phyloP scores from a whole-genome alignment of 2,329 filamentous ascomycete genomes.

The Triangularia verruculosa region DNA sequence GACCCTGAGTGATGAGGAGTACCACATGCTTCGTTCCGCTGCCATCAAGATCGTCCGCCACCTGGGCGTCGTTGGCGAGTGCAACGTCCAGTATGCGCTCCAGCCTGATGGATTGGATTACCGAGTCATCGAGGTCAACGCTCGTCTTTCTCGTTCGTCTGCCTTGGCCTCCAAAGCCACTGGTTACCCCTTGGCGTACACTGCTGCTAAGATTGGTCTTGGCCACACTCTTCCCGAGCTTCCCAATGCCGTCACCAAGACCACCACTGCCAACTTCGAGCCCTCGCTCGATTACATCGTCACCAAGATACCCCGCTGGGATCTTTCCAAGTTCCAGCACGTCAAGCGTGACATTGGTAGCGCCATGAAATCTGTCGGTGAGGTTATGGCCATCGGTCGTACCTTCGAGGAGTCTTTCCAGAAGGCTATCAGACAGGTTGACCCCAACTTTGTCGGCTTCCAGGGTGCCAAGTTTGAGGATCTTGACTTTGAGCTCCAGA shows the following conservation, averaged over 20 bases:
- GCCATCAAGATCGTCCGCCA: slow-evolving; percentile 98
- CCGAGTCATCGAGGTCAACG: slow-evolving; percentile 98
- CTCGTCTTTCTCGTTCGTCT: slow-evolving; percentile 94
- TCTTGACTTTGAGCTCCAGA: slow-evolving; percentile 82
- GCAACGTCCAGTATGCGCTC: slow-evolving; percentile 96
- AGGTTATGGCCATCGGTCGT: slow-evolving; percentile 98
- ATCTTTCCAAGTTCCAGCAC: slow-evolving; percentile 97
- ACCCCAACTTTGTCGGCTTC: slow-evolving; percentile 87
- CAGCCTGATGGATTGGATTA: slow-evolving; percentile 97
- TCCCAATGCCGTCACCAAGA: slow-evolving; percentile 97
- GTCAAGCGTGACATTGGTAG: slow-evolving; percentile 97
- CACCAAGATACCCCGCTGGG: slow-evolving; percentile 98
- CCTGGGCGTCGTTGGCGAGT: slow-evolving; percentile 95
- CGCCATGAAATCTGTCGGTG: slow-evolving; percentile 98
- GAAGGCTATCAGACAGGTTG: slow-evolving; percentile 96
- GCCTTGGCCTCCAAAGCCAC: slow-evolving; percentile 97
- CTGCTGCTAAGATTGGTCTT: slow-evolving; percentile 95
- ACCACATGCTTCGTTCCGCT: slow-evolving; percentile 97
- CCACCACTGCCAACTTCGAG: slow-evolving; percentile 98
- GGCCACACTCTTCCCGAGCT: slow-evolving; percentile 93
- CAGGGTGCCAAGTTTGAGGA: slow-evolving; percentile 94
- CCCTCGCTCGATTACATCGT: slow-evolving; percentile 97
- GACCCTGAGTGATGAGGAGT: slow-evolving; percentile 96
- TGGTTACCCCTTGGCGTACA: slow-evolving; percentile 95
- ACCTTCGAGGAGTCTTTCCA: slow-evolving; percentile 99